These are phyloP conservation scores for Rhodotorula taiwanensis DNA, from an alignment of 768 basidiomycete species.

Conservation along the genomic window DNA sequence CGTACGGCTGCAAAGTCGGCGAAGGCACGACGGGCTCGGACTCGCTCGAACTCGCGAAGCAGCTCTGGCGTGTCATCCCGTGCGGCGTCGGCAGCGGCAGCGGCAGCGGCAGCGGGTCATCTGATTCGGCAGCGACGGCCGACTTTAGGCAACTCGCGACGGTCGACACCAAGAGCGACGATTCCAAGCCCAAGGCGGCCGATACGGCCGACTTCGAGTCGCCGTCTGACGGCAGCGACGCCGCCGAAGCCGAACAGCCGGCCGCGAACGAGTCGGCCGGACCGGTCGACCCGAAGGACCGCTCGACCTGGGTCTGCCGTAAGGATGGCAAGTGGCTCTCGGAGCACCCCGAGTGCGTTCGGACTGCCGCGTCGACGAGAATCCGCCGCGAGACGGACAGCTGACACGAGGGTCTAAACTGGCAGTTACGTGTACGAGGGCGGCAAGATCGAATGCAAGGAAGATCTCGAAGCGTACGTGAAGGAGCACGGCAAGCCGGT, in stretches of 20 bases:
- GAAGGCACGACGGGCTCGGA: conserved; percentile 9
- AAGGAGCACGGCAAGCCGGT: background rate
- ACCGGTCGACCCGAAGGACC: conserved; percentile 16
- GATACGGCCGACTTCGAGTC: background rate
- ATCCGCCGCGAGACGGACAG: too few relatives aligned
- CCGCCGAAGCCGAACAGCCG: background rate
- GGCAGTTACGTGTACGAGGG: background rate
- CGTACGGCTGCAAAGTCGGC: conserved; percentile 32
- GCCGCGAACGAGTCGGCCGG: background rate
- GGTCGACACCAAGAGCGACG: background rate
- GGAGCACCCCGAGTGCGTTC: background rate
- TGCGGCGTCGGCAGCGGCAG: conserved; percentile 5
- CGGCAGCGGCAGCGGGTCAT: background rate
- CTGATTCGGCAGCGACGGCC: background rate
- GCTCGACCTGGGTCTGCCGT: conserved; percentile 20
- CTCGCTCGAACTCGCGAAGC: conserved; percentile 27
- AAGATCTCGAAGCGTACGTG: conserved; percentile 5
- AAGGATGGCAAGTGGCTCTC: conserved; percentile 14
- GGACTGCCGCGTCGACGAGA: too few relatives aligned
- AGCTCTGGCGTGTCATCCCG: conserved; percentile 24
- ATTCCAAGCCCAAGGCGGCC: background rate
- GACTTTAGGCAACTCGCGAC: background rate
- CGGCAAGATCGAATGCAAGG: conserved; percentile 27
- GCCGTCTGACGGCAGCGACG: background rate
- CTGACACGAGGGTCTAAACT: too few relatives aligned